Evolutionary conservation across 345 rosid genomes (phyloP).

Genomic region (Physaria fendleri): DNA sequence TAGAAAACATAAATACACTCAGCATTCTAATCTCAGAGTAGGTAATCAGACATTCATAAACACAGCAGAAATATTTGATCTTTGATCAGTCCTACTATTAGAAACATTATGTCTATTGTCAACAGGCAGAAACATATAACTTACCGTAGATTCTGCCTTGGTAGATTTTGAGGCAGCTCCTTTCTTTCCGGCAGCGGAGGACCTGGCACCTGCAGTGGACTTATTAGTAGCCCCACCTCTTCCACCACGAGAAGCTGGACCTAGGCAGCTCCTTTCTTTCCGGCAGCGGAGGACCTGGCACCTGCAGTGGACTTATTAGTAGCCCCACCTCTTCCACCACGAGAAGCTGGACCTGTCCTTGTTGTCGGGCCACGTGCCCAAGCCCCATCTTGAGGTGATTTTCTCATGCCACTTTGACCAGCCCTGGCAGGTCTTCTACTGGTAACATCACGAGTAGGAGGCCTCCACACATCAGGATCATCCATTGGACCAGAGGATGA

Average conservation of each 20-base stretch:
- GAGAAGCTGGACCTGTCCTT: constrained; percentile 52
- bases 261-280: constrained; percentile 67
- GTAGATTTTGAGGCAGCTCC: constrained; percentile 58
- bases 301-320: constrained; percentile 53
- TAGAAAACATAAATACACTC: not conserved
- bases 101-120: not conserved
- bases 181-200: constrained; percentile 75
- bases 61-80: not conserved
- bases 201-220: constrained; percentile 53
- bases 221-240: constrained; percentile 56
- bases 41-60: not conserved
- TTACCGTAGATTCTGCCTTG: constrained; percentile 73
- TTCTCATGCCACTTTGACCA: constrained; percentile 71
- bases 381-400: constrained; percentile 87
- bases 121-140: constrained; percentile 9
- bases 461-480: constrained; percentile 99
- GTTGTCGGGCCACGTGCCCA: constrained; percentile 80
- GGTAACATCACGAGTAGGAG: constrained; percentile 78
- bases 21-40: not conserved
- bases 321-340: constrained; percentile 65
- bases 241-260: constrained; percentile 75
- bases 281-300: constrained; percentile 59
- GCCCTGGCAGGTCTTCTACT: constrained; percentile 73
- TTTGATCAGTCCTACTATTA: not conserved
- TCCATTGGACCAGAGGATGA: constrained; percentile 80